A percentile compares a stretch with the other conserved stretches of the same genome.
Evolutionary conservation across 75 land plant genomes (phyloP).

Genomic region (Pinus tabuliformis): DNA sequence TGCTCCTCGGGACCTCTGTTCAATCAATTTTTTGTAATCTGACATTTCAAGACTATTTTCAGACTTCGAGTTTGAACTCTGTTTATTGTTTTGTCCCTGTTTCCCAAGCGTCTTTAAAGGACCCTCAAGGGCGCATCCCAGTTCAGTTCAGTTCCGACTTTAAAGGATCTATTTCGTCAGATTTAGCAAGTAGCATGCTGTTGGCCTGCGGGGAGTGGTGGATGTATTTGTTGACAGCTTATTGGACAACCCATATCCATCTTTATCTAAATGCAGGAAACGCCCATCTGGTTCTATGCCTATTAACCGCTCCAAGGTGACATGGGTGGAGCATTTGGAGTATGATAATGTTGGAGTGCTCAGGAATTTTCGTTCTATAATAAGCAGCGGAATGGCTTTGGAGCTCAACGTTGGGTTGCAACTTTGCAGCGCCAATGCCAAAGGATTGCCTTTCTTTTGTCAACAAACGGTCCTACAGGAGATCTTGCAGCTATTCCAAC

Average conservation of each 20-base stretch:
- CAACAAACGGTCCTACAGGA: conserved; percentile 48
- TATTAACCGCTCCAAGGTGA: conserved; percentile 85
- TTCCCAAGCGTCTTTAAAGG: too few species aligned
- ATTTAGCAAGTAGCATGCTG: conserved; percentile 48
- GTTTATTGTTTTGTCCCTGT: too few species aligned
- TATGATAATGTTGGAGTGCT: conserved; percentile 54
- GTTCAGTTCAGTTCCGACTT: too few species aligned
- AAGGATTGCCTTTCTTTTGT: conserved; percentile 66
- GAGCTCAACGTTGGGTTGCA: conserved; percentile 81
- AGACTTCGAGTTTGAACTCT: too few species aligned
- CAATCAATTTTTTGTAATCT: too few species aligned
- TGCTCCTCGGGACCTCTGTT: too few species aligned
- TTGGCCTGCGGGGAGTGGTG: conserved; percentile 63
- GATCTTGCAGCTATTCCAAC: conserved; percentile 65
- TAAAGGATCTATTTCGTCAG: conserved; percentile 61
- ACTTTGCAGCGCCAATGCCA: conserved; percentile 87
- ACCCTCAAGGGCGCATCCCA: too few species aligned
- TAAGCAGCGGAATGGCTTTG: conserved; percentile 84
- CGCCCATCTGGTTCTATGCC: conserved; percentile 78
- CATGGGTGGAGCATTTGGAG: conserved; percentile 81
- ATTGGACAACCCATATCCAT: conserved; percentile 51
- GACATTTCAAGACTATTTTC: too few species aligned
- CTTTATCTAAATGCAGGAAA: conserved; percentile 47
- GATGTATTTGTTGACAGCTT: conserved; percentile 71
- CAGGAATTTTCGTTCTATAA: conserved; percentile 45